Percentiles rank a stretch among this genome's conserved stretches.
Evolutionary conservation across 768 basidiomycete species (phyloP).

Genomic region (Leccinum arenicola): DNA sequence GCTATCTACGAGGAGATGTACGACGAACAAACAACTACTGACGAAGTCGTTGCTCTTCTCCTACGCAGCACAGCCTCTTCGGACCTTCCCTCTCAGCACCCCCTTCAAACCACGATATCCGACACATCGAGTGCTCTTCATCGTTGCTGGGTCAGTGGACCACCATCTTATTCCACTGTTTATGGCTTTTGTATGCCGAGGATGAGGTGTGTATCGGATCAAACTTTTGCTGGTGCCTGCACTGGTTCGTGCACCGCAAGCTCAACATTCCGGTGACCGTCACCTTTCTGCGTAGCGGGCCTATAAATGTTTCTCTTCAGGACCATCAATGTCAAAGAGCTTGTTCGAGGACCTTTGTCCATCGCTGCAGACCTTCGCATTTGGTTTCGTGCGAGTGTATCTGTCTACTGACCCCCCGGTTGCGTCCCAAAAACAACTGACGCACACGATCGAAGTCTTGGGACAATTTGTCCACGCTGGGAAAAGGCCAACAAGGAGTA

Average conservation of each 20-base stretch:
- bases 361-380: slow-evolving; percentile 75
- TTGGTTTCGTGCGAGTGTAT: slow-evolving; percentile 83
- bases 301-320: slow-evolving; percentile 72
- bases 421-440: slow-evolving; percentile 76
- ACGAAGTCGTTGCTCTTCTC: slow-evolving; percentile 88
- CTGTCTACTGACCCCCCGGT: slow-evolving; percentile 77
- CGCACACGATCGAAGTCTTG: slow-evolving; percentile 77
- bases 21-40: slow-evolving; percentile 89
- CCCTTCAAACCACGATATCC: slow-evolving; percentile 84
- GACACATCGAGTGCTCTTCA: slow-evolving; percentile 75
- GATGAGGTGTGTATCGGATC: too few species aligned
- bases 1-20: slow-evolving; percentile 94
- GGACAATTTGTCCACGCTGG: slow-evolving; percentile 67
- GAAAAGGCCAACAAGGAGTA: slow-evolving; percentile 81
- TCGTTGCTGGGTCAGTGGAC: slow-evolving; percentile 77
- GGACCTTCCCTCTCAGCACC: slow-evolving; percentile 64
- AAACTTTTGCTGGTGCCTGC: too few species aligned
- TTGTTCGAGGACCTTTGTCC: slow-evolving; percentile 76
- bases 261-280: too few species aligned
- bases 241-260: too few species aligned
- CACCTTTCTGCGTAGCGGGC: slow-evolving; percentile 34
- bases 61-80: slow-evolving; percentile 81
- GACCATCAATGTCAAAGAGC: slow-evolving; percentile 90
- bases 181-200: too few species aligned
- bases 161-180: slow-evolving; percentile 83